A percentile compares a stretch with the other conserved stretches of the same genome.
Conservation (phyloP, 441 rosid species). For the Corymbia calophylla region DNA sequence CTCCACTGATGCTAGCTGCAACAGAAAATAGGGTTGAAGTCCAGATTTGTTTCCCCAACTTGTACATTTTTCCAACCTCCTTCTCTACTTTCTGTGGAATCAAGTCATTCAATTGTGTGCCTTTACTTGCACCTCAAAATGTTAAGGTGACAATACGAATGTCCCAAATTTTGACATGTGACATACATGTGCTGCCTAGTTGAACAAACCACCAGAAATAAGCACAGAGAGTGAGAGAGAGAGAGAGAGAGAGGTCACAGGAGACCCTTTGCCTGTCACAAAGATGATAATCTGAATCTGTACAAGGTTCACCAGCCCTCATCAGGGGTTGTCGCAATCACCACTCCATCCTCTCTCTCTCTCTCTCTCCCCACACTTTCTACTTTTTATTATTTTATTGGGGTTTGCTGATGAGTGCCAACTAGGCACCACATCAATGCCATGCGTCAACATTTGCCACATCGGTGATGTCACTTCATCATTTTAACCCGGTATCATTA, state of each 20-base stretch:
- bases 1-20: conserved; percentile 40
- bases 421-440: neutral
- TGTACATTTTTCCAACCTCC: neutral
- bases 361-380: neutral
- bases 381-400: neutral
- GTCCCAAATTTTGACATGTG: neutral
- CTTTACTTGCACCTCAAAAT: neutral
- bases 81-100: neutral
- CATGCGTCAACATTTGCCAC: neutral
- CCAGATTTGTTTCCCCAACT: neutral
- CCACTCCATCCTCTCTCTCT: neutral
- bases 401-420: neutral
- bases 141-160: neutral
- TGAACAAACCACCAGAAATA: neutral
- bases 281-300: no score
- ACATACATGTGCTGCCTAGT: neutral
- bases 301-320: no score
- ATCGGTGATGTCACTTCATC: neutral
- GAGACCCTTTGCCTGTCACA: no score
- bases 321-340: no score
- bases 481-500: neutral
- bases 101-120: neutral
- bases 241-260: neutral
- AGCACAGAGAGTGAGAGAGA: neutral
- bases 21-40: neutral